Evolutionary conservation across 768 basidiomycete genomes (phyloP).

Genomic region (Lactifluus subvellereus): DNA sequence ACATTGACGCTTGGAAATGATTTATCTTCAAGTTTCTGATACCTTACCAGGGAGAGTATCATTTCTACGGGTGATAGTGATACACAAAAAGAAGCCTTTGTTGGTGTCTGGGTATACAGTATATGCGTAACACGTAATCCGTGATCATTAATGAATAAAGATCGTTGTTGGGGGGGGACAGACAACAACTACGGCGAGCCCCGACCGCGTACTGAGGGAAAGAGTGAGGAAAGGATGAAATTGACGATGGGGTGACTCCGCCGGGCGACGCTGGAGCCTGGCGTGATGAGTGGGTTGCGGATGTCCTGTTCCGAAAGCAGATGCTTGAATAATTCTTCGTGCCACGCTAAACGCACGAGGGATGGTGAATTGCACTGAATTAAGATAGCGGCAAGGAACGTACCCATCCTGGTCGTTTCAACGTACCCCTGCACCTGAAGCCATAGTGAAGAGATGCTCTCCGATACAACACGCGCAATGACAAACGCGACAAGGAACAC

Average conservation of each 20-base stretch:
- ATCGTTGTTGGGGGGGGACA: neutral
- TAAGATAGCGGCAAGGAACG: neutral
- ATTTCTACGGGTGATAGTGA: neutral
- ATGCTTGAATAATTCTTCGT: conserved; percentile 3
- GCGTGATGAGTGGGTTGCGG: neutral
- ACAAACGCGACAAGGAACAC: neutral
- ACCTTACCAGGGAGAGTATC: neutral
- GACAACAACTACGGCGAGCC: neutral
- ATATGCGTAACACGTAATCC: neutral
- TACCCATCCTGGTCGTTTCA: neutral
- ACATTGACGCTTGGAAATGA: neutral
- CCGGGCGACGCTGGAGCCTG: neutral
- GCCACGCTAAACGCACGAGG: neutral
- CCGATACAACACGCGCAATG: neutral
- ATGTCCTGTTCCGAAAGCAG: conserved; percentile 8
- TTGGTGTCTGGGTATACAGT: neutral
- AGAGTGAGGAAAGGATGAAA: neutral
- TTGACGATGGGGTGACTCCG: neutral
- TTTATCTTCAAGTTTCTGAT: too few relatives aligned
- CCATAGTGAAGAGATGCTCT: neutral
- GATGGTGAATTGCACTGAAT: neutral
- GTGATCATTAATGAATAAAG: neutral
- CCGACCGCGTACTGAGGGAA: neutral
- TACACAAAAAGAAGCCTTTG: neutral
- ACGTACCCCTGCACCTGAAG: neutral